Evolutionary conservation across 208 protist genomes (phyloP).

Genomic region (Trypanosomatidae sp.): DNA sequence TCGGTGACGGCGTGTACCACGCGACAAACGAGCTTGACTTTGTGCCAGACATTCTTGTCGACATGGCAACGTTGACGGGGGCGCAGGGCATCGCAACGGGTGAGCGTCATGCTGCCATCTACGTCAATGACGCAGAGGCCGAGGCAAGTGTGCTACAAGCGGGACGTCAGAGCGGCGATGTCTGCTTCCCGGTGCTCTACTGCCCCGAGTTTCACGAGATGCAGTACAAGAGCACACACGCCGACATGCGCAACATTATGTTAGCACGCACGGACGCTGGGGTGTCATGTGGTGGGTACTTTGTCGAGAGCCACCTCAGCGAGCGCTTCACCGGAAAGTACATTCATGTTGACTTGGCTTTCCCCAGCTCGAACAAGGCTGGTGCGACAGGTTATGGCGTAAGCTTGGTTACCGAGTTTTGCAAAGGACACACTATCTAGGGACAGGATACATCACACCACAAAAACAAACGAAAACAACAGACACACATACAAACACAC

Average conservation of each 20-base stretch:
- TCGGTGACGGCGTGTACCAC: slow-evolving; percentile 81
- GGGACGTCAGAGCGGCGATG: slow-evolving; percentile 44
- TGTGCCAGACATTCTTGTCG: slow-evolving; percentile 59
- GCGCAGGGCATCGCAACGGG: slow-evolving; percentile 81
- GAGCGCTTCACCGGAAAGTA: slow-evolving; percentile 49
- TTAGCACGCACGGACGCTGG: slow-evolving; percentile 30
- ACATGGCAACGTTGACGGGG: slow-evolving; percentile 88
- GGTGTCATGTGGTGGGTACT: slow-evolving; percentile 64
- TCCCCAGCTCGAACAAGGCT: slow-evolving; percentile 32
- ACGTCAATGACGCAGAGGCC: slow-evolving; percentile 38
- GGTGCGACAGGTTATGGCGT: slow-evolving; percentile 74
- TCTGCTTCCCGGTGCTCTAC: slow-evolving; percentile 75
- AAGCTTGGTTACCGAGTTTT: slow-evolving; percentile 42
- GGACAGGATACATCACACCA: too few relatives aligned
- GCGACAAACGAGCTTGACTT: slow-evolving; percentile 49
- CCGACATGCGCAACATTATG: slow-evolving; percentile 71
- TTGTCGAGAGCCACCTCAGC: slow-evolving; percentile 49
- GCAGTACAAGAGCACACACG: slow-evolving; percentile 44
- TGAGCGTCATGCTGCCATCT: slow-evolving; percentile 58
- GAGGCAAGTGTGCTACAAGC: slow-evolving; percentile 38
- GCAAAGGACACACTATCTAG: too few relatives aligned
- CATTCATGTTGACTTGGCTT: slow-evolving; percentile 82
- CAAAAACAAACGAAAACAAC: too few relatives aligned
- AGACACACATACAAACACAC: too few relatives aligned
- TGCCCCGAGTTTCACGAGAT: slow-evolving; percentile 68